Evolutionary conservation across 2,329 filamentous ascomycete genomes (phyloP).

Genomic region (Fusarium falciforme): DNA sequence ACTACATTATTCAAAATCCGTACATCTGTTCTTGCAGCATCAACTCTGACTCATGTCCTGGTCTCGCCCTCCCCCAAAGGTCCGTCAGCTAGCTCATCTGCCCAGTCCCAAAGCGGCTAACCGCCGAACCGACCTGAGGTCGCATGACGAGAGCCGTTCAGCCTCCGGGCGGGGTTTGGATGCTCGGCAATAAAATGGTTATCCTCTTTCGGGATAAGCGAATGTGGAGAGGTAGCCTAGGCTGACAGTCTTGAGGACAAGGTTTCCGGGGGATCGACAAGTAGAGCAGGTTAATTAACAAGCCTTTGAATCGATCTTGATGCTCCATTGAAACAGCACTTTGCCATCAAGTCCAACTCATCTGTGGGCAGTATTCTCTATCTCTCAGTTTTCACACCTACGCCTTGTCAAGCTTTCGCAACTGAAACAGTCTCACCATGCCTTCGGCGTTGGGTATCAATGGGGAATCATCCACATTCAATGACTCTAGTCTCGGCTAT

Average conservation of each 20-base stretch:
- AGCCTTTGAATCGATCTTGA: background rate
- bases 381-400: background rate
- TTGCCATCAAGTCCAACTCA: background rate
- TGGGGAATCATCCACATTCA: background rate
- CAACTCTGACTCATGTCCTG: background rate
- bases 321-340: background rate
- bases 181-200: slow-evolving; percentile 1
- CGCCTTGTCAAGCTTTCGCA: background rate
- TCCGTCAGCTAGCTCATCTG: background rate
- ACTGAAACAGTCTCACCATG: slow-evolving; percentile 8
- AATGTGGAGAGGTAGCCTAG: background rate
- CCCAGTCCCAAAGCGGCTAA: background rate
- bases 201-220: slow-evolving; percentile 23
- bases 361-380: background rate
- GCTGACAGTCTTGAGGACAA: background rate
- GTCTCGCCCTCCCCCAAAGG: background rate
- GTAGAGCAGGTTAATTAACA: background rate
- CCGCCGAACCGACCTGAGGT: background rate
- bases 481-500: slow-evolving; percentile 23
- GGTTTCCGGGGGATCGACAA: background rate
- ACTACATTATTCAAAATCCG: background rate
- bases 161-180: background rate
- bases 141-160: background rate
- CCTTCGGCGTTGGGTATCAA: slow-evolving; percentile 22
- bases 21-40: background rate